Base-by-base conservation (phyloP, 345 rosid genomes). In the Syzygium aqueum region DNA sequence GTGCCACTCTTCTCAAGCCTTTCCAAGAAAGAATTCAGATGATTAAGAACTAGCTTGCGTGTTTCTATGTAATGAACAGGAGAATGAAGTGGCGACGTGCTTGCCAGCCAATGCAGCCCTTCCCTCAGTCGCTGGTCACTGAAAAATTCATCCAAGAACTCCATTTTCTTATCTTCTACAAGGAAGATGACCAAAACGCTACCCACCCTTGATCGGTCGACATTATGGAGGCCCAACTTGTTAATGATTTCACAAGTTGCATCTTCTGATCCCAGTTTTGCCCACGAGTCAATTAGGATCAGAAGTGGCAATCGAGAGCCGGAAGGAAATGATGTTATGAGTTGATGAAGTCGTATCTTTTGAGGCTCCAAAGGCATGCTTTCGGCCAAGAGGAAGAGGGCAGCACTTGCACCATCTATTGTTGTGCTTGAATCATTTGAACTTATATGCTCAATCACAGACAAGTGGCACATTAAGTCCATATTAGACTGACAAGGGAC, bases 21-120 rank as follows among this genome's bases (percentile, higher is more conserved):
- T 86, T 90, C 94, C 90, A 95, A 77, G 21, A 91, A 93, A 37
- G 91, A 92, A 88, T 87, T 92, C 88, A 95, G 91, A 88, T 89
- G 94, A 53, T 93, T 88, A 86, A 94, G 90, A 82, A 96, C 91
- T 88, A 96, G 91, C 85, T 93, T 95, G 2, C 95, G 93, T 22
- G 89, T 91, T 88, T 91, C 94, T 56, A 93, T 87, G 86, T 92
- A 84, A 61, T 84, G 90, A 89, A 97, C 91, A 86, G 89, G 89
- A 82, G 98, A 96, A 87, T 96, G 99, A 89, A 77, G 88, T 51
- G 99, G 96, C 87, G 98, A 94, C 63, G 89, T 91, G 80, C 92
- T 91, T 57, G 98, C 99, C 86, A 97, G 91, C 99, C 99, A 97
- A 91, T 88, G 90, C 54, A 96, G 88, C 85, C 99, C 99, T 84